Base-by-base conservation (phyloP, 495 filamentous ascomycete species). In the Penicillium flavigenum region DNA sequence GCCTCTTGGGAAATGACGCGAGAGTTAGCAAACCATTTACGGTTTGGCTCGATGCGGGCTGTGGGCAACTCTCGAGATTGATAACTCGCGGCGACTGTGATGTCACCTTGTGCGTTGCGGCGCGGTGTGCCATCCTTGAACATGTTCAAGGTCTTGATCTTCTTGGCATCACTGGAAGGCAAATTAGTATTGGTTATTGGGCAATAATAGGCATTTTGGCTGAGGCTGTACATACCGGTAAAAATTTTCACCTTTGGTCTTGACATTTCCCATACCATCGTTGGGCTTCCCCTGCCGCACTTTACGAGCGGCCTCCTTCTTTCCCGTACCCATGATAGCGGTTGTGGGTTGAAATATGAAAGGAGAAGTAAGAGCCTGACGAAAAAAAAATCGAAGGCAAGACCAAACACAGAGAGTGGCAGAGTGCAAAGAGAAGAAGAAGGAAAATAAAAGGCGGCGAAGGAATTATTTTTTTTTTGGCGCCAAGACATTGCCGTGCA, bases 191-290 rank as follows among this genome's bases (percentile, higher is more conserved):
- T 48, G 39, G 54, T 20, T 32, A 20, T 5, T n/a, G 17, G 5
- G 20, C 9, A 3, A 11, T 48, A 11, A 10, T 24, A 42, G 34
- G 24, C 3, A 31, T 39, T 8, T 10, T 10, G 29, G 47, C 26
- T 20, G 16, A 56, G 12, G 12, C 29, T 42, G 45, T 38, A 66
- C 73, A 56, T 78, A 86, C 77, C 90, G 81, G 73, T 95, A 96
- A 75, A 96, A 96, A 72, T 96, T 96, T 81, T 97, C 95, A 71
- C 95, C 94, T 74, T 98, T 98, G 58, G 83, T 79, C 69, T 86
- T 90, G 52, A 97, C 91, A 76, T 98, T 96, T 57, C 71, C 80
- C 89, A 93, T 92, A 64, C 91, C 92, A 82, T 91, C 87, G 57
- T 81, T 81, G 47, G 77, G 76, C 79, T 92, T 91, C 50, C 91